A percentile compares a stretch with the other conserved stretches of the same genome.
Evolutionary conservation across 2,329 filamentous ascomycete species (phyloP).

Genomic region (Ophiostoma sp.): DNA sequence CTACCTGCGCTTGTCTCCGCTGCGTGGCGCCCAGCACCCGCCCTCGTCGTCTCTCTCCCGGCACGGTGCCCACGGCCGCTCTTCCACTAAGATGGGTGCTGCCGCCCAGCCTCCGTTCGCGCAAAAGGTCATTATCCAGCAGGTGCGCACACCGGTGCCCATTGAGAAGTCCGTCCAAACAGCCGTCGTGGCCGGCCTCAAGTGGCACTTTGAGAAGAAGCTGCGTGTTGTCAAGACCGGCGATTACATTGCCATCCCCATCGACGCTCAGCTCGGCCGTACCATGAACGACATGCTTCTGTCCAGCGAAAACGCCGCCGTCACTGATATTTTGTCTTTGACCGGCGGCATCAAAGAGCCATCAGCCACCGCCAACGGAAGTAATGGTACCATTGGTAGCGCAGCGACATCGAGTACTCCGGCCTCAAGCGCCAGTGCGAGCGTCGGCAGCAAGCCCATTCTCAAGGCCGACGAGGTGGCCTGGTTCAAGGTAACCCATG

Average conservation of each 20-base stretch:
- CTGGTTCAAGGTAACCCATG: slow-evolving; percentile 89
- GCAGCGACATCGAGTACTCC: slow-evolving; percentile 15
- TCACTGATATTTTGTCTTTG: slow-evolving; percentile 68
- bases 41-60: slow-evolving; percentile 32
- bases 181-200: slow-evolving; percentile 80
- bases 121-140: slow-evolving; percentile 80
- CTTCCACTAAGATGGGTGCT: slow-evolving; percentile 54
- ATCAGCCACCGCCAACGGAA: not conserved
- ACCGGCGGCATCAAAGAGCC: slow-evolving; percentile 41
- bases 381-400: slow-evolving; percentile 33
- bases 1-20: slow-evolving; percentile 74
- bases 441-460: slow-evolving; percentile 2
- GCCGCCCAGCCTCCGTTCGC: slow-evolving; percentile 60
- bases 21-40: slow-evolving; percentile 37
- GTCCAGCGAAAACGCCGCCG: slow-evolving; percentile 59
- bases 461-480: slow-evolving; percentile 63
- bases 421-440: not conserved
- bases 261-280: slow-evolving; percentile 81
- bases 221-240: slow-evolving; percentile 80
- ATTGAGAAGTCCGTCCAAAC: slow-evolving; percentile 84
- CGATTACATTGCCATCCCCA: slow-evolving; percentile 83
- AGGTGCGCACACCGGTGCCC: slow-evolving; percentile 84
- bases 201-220: slow-evolving; percentile 82
- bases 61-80: slow-evolving; percentile 47
- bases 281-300: slow-evolving; percentile 72